Evolutionary conservation across 2,329 filamentous ascomycete genomes (phyloP), one percentile per base, ranked within the genome.

Genomic region (Xenoacremonium recifei): DNA sequence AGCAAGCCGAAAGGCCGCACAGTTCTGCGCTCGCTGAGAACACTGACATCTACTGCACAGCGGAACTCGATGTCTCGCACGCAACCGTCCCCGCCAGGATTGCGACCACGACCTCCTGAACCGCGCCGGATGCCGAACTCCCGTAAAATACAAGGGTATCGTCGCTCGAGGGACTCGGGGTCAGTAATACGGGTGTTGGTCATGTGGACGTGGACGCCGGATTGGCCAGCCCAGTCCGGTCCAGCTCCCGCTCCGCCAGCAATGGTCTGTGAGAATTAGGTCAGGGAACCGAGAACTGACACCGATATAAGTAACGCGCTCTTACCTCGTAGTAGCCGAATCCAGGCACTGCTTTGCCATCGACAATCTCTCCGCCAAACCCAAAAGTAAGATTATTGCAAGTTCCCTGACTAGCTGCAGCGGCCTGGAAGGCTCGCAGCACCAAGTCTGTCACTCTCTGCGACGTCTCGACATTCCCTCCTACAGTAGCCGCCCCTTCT

Each of bases 321-420:
- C n/a, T n/a, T n/a, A n/a, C n/a, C 64, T 66, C 64, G 19, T 65
- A 65, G 49, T 66, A 66, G 0, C 64, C 64, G 9, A 65, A 66
- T 0, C 63, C 62, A 31, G 55, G 52, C 2, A 48, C 52, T 3
- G 56, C 50, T 27, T 57, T 40, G 1, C 58, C 57, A 2, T 45
- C 48, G 5, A 54, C 48, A 42, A 54, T 58, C 6, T 61, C 58
- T 3, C 63, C 65, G 16, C 82, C 83, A 54, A 87, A 87, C 39
- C 86, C 87, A 55, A 91, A 91, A 1, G 85, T 90, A 10, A 91
- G 70, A 57, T 89, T 90, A 64, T 91, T 91, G 61, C 82, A 85
- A 57, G 87, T 85, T 13, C 87, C 87, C 53, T 91, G 87, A 0
- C 75, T 82, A 3, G 87, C 87, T 2, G 86, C 85, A 42, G 83